Evolutionary conservation across 306 rosid species (phyloP), one percentile per base, ranked within the genome.

Genomic region (Aeschynomene evenia): DNA sequence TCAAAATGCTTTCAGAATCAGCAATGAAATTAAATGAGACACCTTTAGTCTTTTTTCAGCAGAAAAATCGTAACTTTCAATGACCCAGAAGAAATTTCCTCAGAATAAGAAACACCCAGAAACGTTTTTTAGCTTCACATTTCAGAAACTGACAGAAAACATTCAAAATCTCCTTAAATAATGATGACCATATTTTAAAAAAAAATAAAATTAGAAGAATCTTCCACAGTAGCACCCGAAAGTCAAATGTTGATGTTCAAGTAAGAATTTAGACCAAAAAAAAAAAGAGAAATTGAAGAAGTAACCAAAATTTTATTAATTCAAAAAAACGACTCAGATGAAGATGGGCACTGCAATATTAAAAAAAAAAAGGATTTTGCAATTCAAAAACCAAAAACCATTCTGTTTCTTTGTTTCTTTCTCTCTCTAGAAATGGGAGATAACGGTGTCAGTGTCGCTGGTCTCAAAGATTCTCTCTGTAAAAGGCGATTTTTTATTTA

Each of bases 321-420:
- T n/a, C n/a, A n/a, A 54, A 69, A 70, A 81, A 29, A 61, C 57
- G 75, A 77, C 84, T 42, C 57, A 8, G 15, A 52, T 7, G 8
- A 21, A 40, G 59, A 15, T 9, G 1, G 51, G 51, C 51, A 45
- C 15, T 21, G 29, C 23, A 39, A 71, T 18, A 34, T 16, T 26
- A 2, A 26, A 26, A 26, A 24, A 24, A 24, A 29, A 51, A 50
- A 68, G 33, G 19, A 43, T 2, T 28, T 34, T 0, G 40, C 60
- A 29, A 19, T 40, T 85, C 83, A 84, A 81, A 85, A 78, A 82
- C 78, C 78, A n/a, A 89, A 87, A 82, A 1, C 67, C 24, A 48
- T 59, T 24, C 7, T 10, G 18, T 21, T 49, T 39, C 68, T 68
- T 63, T 54, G n/a, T 63, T 80, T 33, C 78, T 77, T 66, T 73